Percentiles rank a stretch among this genome's conserved stretches.
Evolutionary conservation across 1,139 yeast species (phyloP).

Genomic region (Arxiozyma heterogenica): DNA sequence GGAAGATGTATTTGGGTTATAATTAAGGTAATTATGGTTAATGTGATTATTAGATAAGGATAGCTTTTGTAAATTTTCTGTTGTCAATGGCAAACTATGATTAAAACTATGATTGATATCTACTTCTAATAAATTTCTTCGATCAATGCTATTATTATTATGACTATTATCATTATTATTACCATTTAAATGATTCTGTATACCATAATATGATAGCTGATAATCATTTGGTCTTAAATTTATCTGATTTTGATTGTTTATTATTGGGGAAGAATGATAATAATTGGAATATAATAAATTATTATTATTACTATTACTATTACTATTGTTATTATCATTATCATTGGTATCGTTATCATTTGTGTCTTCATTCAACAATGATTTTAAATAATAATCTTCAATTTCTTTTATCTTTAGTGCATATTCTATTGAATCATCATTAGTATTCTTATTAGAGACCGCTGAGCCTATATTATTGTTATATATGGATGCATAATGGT

Average conservation of each 20-base stretch:
- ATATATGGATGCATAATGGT: too few species aligned
- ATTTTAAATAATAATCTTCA: constrained; percentile 29
- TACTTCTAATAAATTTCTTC: constrained; percentile 13
- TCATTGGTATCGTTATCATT: not conserved
- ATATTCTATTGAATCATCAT: constrained; percentile 12
- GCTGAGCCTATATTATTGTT: not conserved
- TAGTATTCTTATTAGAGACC: not conserved
- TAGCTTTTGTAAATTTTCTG: constrained; percentile 18
- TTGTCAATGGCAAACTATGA: constrained; percentile 17
- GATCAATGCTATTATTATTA: not conserved
- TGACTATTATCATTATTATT: not conserved
- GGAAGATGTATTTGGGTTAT: not conserved
- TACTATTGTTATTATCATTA: not conserved
- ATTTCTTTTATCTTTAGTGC: constrained; percentile 24
- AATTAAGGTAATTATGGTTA: not conserved
- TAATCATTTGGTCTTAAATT: not conserved
- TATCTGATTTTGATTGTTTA: not conserved
- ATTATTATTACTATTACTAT: not conserved
- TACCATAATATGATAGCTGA: constrained; percentile 4
- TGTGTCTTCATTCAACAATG: constrained; percentile 20
- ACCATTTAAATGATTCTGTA: not conserved
- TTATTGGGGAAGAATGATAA: not conserved
- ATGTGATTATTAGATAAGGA: not conserved
- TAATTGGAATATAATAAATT: not conserved
- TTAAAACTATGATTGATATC: constrained; percentile 13